phyloP scores from a whole-genome alignment of 306 rosid genomes.

The Macrotyloma uniflorum region DNA sequence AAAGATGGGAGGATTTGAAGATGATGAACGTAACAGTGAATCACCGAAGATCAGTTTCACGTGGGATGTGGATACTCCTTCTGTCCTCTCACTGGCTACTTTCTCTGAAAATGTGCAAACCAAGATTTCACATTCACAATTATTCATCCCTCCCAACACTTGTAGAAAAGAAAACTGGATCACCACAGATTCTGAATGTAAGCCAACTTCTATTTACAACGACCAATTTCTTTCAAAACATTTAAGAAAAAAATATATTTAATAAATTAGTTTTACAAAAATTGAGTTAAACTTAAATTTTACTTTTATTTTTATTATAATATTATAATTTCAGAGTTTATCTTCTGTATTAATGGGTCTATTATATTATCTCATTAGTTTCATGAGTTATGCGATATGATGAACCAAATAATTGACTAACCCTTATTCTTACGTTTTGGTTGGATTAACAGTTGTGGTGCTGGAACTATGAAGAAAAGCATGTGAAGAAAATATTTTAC shows the following conservation, averaged over 20 bases:
- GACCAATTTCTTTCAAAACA: too few relatives aligned
- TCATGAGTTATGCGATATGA: too few relatives aligned
- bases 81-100: constrained; percentile 20
- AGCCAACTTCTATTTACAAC: neutral
- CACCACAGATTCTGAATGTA: constrained; percentile 76
- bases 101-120: constrained; percentile 40
- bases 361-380: too few relatives aligned
- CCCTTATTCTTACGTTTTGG: neutral
- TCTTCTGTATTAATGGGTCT: too few relatives aligned
- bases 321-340: too few relatives aligned
- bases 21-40: neutral
- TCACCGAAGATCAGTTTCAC: constrained; percentile 50
- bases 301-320: too few relatives aligned
- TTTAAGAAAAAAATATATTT: too few relatives aligned
- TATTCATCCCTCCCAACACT: constrained; percentile 20
- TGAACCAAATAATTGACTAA: constrained; percentile 25
- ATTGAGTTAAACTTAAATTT: too few relatives aligned
- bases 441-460: constrained; percentile 67
- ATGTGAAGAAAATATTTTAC: neutral
- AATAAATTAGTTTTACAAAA: too few relatives aligned
- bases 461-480: constrained; percentile 67
- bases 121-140: constrained; percentile 22
- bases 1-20: constrained; percentile 26
- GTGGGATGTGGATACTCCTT: constrained; percentile 59
- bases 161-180: constrained; percentile 70